Evolutionary conservation across 352 stramenopile species (phyloP), one percentile per base, ranked within the genome.

Genomic region (Phytophthora uliginosa): DNA sequence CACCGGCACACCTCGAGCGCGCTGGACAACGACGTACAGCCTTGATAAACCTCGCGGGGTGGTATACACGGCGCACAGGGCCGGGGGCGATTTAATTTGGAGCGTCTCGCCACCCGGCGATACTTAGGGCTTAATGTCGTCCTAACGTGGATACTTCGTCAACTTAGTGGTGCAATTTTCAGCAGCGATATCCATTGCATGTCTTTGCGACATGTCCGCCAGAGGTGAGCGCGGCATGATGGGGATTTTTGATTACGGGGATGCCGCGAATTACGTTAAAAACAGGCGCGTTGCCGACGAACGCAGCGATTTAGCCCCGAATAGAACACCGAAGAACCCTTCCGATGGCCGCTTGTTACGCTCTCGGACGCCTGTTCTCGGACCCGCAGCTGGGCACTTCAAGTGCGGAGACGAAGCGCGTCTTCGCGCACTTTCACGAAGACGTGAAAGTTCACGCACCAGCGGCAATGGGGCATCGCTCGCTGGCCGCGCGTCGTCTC

Each of bases 161-260:
- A 59, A 73, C 51, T 60, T 73, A 68, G 0, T n/a, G 31, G 42
- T 40, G 13, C 58, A 59, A 36, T 42, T 57, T 61, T 66, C 48
- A 34, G 12, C 62, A 57, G 55, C 55, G 15, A 38, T 9, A 15
- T 22, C 20, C 26, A 13, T 47, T 67, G 65, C 65, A 57, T 62
- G 62, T 72, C 42, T 72, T 33, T 51, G 65, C 15, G 66, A 73
- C 66, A 73, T 73, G 48, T 42, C 34, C 18, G n/a, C 42, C 59
- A 7, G 12, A 7, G 45, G 34, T 38, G 26, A 10, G 20, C 59
- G 8, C 31, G 10, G 42, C 45, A 54, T 18, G 56, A 71, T 64
- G 22, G 58, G 58, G 40, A 33, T 38, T 67, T 72, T 67, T 42
- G 50, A 66, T 72, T 66, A 66, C 48, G 34, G 56, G 54, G 57